A percentile compares a stretch with the other conserved stretches of the same genome.
Conservation (phyloP, 495 filamentous ascomycete species). For the Trichoderma parareesei region DNA sequence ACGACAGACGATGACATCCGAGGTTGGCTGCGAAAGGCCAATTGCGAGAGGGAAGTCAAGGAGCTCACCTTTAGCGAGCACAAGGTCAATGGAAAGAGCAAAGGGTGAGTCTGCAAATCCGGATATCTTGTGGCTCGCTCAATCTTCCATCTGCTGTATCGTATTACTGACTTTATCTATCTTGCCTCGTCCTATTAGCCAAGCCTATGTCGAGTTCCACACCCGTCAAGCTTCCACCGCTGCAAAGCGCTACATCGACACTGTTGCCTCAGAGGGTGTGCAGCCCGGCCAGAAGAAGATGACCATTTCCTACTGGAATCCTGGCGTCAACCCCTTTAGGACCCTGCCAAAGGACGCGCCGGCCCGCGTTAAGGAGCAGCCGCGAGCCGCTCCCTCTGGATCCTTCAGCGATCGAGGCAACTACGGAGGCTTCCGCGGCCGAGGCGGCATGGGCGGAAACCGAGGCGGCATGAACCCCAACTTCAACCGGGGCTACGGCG, state of each 20-base stretch:
- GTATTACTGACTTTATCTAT: neutral
- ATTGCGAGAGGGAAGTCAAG: conserved; percentile 74
- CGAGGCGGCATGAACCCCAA: conserved; percentile 18
- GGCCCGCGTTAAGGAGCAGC: conserved; percentile 61
- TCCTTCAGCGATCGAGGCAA: conserved; percentile 31
- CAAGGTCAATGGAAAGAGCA: conserved; percentile 97
- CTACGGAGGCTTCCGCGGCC: conserved; percentile 29
- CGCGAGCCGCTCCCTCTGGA: conserved; percentile 36
- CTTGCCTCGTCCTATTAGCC: conserved; percentile 43
- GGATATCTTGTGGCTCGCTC: neutral
- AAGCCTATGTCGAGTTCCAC: conserved; percentile 83
- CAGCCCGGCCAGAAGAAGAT: conserved; percentile 56
- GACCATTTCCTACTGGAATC: conserved; percentile 65
- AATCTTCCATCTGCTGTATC: neutral
- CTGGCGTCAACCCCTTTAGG: conserved; percentile 76
- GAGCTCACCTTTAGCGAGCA: conserved; percentile 96
- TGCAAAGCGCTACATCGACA: conserved; percentile 73
- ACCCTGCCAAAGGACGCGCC: conserved; percentile 89
- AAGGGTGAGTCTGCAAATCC: conserved; percentile 60
- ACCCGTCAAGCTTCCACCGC: conserved; percentile 80
- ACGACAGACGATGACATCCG: conserved; percentile 91
- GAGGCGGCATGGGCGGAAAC: conserved; percentile 24
- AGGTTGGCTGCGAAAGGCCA: conserved; percentile 71
- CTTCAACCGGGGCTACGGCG: conserved; percentile 31
- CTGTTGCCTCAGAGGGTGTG: conserved; percentile 31